phyloP scores from a whole-genome alignment of 257 asterid genomes.

The Hygrophila difformis region DNA sequence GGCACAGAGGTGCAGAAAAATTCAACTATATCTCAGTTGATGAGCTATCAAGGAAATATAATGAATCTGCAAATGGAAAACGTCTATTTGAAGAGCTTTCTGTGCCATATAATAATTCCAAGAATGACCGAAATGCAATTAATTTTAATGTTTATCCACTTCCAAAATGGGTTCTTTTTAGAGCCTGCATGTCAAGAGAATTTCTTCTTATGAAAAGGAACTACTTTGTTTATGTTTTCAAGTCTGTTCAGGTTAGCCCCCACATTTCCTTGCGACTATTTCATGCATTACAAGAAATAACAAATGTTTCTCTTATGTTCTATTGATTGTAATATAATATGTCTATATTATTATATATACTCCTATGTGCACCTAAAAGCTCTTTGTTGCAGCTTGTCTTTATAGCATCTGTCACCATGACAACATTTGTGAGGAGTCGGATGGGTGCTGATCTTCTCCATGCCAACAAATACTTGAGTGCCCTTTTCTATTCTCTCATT shows the following conservation, averaged over 20 bases:
- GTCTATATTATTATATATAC: too few species aligned
- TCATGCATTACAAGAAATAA: not conserved
- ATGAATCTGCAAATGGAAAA: conserved; percentile 33
- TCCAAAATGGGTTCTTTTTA: conserved; percentile 31
- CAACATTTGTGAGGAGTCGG: conserved; percentile 37
- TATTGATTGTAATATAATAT: too few species aligned
- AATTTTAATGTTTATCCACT: conserved; percentile 29
- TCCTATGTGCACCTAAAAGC: too few species aligned
- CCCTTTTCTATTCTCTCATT: conserved; percentile 32
- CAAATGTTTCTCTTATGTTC: conserved; percentile 1
- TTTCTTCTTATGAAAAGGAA: conserved; percentile 49
- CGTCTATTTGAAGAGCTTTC: conserved; percentile 21
- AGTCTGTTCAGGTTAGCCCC: conserved; percentile 31
- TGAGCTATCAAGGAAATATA: conserved; percentile 24
- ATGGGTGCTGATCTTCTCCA: conserved; percentile 30
- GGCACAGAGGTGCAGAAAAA: conserved; percentile 24
- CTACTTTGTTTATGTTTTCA: conserved; percentile 31
- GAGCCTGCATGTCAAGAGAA: conserved; percentile 42
- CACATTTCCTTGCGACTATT: not conserved
- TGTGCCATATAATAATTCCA: conserved; percentile 29
- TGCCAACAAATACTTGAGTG: conserved; percentile 38
- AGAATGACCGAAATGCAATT: conserved; percentile 28
- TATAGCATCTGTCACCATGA: conserved; percentile 34
- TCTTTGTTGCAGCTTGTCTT: conserved; percentile 32
- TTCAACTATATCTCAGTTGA: conserved; percentile 30